A percentile compares a stretch with the other conserved stretches of the same genome.
phyloP scores from a whole-genome alignment of 1,139 yeast genomes.

The Hyphopichia buzzinii region DNA sequence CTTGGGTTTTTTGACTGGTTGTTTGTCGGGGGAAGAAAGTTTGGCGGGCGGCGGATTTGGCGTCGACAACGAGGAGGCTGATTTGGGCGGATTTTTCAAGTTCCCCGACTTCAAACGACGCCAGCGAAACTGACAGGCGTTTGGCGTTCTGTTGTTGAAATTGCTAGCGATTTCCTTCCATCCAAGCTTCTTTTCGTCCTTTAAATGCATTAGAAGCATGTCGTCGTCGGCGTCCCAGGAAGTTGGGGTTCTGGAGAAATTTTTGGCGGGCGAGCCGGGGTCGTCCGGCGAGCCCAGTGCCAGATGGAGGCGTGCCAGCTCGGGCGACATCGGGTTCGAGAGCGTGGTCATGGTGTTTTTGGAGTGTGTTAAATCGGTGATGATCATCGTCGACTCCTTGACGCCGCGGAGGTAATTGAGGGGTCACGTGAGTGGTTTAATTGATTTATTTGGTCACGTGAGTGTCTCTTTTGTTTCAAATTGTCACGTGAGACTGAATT shows the following conservation, averaged over 20 bases:
- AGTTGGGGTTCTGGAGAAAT: conserved; percentile 52
- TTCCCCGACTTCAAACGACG: conserved; percentile 66
- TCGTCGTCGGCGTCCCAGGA: conserved; percentile 81
- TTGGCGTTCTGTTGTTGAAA: conserved; percentile 68
- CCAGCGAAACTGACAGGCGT: conserved; percentile 81
- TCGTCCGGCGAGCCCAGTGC: conserved; percentile 4
- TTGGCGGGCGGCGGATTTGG: not conserved
- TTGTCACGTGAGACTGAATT: too few species aligned
- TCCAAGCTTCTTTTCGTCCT: conserved; percentile 69
- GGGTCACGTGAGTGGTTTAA: conserved; percentile 1
- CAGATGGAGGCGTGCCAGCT: not conserved
- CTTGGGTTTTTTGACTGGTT: conserved; percentile 18
- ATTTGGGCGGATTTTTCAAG: conserved; percentile 54
- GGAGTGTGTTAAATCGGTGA: not conserved
- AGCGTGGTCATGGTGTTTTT: not conserved
- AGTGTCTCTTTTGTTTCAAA: too few species aligned
- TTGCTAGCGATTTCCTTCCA: conserved; percentile 76
- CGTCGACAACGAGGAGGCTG: conserved; percentile 26
- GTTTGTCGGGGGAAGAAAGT: not conserved
- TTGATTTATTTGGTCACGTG: too few species aligned
- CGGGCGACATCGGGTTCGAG: not conserved
- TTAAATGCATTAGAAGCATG: conserved; percentile 60
- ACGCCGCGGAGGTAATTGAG: not conserved
- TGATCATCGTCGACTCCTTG: conserved; percentile 1
- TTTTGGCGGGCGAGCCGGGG: conserved; percentile 12